Evolutionary conservation across 2,329 filamentous ascomycete genomes (phyloP).

Genomic region (Penicillium sp.): DNA sequence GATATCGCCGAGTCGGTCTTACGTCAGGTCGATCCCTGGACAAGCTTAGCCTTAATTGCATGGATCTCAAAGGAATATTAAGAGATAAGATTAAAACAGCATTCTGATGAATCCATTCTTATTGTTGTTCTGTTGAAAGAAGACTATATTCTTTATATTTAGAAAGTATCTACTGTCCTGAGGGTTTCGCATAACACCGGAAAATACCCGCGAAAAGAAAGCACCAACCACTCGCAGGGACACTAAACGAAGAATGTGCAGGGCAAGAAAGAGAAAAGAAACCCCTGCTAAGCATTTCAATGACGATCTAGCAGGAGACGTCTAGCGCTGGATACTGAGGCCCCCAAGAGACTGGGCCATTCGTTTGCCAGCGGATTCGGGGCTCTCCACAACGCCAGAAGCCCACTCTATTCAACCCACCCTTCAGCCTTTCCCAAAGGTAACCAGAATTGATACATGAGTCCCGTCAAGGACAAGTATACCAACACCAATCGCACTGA

Average conservation of each 20-base stretch:
- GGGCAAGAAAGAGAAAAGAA: constrained; percentile 2
- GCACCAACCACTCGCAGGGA: not conserved
- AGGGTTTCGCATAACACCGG: not conserved
- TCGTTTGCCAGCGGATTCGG: constrained; percentile 5
- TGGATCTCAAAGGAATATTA: not conserved
- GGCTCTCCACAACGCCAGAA: constrained; percentile 14
- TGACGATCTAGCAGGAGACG: constrained; percentile 15
- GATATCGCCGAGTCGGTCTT: constrained; percentile 30
- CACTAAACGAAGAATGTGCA: constrained; percentile 11
- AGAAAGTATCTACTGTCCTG: constrained; percentile 22
- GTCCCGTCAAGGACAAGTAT: not conserved
- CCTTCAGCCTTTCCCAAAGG: not conserved
- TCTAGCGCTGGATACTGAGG: constrained; percentile 8
- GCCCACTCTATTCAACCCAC: constrained; percentile 1
- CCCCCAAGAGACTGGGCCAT: not conserved
- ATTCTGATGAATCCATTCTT: not conserved
- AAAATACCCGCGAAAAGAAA: not conserved
- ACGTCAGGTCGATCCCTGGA: constrained; percentile 17
- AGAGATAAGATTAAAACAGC: not conserved
- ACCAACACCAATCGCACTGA: not conserved
- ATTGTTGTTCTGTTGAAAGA: not conserved
- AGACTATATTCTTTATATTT: constrained; percentile 21
- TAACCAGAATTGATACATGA: not conserved
- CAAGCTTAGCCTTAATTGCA: not conserved
- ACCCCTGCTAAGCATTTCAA: constrained; percentile 6